Evolutionary conservation across 345 rosid species (phyloP).

Genomic region (Citrus maxima): DNA sequence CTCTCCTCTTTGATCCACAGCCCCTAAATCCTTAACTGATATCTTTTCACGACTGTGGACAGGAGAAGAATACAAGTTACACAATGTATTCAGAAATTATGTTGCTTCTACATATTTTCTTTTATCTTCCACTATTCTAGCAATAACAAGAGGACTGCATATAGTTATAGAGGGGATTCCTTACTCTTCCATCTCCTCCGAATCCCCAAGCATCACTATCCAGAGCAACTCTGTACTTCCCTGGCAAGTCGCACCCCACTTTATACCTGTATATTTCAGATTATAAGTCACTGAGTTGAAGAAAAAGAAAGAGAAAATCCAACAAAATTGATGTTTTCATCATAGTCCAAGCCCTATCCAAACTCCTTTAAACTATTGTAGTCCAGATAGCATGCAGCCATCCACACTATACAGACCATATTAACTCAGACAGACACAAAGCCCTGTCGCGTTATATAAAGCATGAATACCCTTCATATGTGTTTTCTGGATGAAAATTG

Average conservation of each 20-base stretch:
- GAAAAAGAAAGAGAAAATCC: background rate
- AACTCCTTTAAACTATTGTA: background rate
- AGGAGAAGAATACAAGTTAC: background rate
- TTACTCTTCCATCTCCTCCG: slow-evolving; percentile 77
- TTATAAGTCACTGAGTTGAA: background rate
- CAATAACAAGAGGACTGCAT: slow-evolving; percentile 4
- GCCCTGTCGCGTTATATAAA: background rate
- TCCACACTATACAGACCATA: background rate
- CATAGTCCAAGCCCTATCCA: background rate
- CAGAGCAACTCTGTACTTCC: slow-evolving; percentile 71
- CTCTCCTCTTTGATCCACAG: no score
- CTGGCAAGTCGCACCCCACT: slow-evolving; percentile 79
- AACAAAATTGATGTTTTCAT: background rate
- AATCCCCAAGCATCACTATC: slow-evolving; percentile 73
- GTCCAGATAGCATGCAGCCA: background rate
- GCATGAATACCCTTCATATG: slow-evolving; percentile 59
- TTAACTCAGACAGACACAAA: background rate
- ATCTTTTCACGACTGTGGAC: background rate
- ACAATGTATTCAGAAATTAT: background rate
- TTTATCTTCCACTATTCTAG: background rate
- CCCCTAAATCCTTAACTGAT: no score
- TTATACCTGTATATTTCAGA: slow-evolving; percentile 56
- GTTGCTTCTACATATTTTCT: background rate
- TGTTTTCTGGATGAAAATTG: slow-evolving; percentile 70
- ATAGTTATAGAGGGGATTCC: slow-evolving; percentile 14